These are phyloP conservation scores for Aspergillus campestris DNA, from an alignment of 495 filamentous ascomycete species.

Conservation along the genomic window DNA sequence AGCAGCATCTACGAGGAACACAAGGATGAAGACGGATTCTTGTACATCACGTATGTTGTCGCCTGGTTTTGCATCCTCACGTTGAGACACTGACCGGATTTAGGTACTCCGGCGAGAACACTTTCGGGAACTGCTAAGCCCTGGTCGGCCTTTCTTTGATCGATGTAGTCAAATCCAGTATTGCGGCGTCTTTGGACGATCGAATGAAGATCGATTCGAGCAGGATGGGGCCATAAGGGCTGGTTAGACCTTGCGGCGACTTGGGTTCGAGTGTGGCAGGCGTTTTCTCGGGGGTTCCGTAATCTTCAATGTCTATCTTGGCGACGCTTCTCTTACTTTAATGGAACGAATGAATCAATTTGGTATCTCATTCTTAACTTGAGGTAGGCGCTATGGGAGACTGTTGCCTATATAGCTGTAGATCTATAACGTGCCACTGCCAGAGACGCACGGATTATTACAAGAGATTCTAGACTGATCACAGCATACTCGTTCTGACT, in stretches of 20 bases:
- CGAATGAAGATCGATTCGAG: conserved; percentile 2
- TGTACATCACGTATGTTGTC: conserved; percentile 48
- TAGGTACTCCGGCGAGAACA: conserved; percentile 99
- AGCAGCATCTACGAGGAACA: conserved; percentile 99
- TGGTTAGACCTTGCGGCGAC: conserved; percentile 10
- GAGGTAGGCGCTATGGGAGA: too few relatives aligned
- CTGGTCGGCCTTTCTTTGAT: conserved; percentile 10
- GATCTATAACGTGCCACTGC: too few relatives aligned
- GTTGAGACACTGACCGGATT: conserved; percentile 20
- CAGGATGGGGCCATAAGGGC: conserved; percentile 7
- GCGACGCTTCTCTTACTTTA: conserved; percentile 5
- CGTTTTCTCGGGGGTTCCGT: conserved; percentile 17
- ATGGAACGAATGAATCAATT: conserved; percentile 9
- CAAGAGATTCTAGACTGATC: too few relatives aligned
- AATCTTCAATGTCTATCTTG: conserved; percentile 8
- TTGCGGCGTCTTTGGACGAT: neutral
- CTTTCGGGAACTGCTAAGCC: conserved; percentile 61
- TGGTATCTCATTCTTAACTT: neutral
- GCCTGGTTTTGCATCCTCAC: neutral
- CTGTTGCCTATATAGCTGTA: too few relatives aligned
- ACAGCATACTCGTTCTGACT: too few relatives aligned
- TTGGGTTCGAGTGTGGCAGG: conserved; percentile 13
- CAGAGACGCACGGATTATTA: too few relatives aligned
- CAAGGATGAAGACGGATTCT: conserved; percentile 60
- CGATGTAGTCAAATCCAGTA: conserved; percentile 9